Percentiles rank a stretch among this genome's conserved stretches.
Conservation (phyloP, 2,329 filamentous ascomycete genomes). For the Diaporthe velutina region DNA sequence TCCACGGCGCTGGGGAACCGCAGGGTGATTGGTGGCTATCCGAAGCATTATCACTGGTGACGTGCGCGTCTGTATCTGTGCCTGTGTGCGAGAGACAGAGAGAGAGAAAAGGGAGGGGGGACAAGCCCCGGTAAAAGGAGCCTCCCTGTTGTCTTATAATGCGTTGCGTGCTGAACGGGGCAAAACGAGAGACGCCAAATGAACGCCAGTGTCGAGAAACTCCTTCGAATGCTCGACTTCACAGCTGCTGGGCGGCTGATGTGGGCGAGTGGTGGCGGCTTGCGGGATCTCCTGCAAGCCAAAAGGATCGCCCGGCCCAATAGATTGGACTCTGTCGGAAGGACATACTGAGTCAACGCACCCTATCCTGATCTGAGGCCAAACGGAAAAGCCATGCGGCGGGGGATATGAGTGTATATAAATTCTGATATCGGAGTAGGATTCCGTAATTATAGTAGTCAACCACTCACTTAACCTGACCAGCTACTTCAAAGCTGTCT, state of each 20-base stretch:
- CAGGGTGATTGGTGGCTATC: conserved; percentile 20
- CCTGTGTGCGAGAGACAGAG: accelerated
- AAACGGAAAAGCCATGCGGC: background rate
- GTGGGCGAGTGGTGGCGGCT: background rate
- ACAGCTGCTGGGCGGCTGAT: background rate
- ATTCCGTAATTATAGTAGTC: background rate
- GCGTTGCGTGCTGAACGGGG: background rate
- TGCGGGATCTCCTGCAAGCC: background rate
- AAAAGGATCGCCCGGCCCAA: background rate
- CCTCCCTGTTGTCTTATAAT: too few species aligned
- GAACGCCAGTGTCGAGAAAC: background rate
- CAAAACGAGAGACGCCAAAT: background rate
- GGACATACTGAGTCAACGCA: background rate
- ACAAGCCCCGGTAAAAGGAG: too few species aligned
- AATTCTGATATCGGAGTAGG: background rate
- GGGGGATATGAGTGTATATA: background rate
- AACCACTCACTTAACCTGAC: background rate
- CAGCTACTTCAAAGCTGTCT: background rate
- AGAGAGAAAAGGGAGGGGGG: background rate
- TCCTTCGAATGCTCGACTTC: too few species aligned
- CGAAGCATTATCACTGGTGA: conserved; percentile 22
- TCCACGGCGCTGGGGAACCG: background rate
- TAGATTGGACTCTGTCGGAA: background rate
- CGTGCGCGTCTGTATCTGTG: too few species aligned
- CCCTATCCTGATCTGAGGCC: background rate